Percentiles rank a stretch among this genome's conserved stretches.
Conservation (phyloP, 1,284 basidiomycete species). For the Erythrobasidium hasegawianum region DNA sequence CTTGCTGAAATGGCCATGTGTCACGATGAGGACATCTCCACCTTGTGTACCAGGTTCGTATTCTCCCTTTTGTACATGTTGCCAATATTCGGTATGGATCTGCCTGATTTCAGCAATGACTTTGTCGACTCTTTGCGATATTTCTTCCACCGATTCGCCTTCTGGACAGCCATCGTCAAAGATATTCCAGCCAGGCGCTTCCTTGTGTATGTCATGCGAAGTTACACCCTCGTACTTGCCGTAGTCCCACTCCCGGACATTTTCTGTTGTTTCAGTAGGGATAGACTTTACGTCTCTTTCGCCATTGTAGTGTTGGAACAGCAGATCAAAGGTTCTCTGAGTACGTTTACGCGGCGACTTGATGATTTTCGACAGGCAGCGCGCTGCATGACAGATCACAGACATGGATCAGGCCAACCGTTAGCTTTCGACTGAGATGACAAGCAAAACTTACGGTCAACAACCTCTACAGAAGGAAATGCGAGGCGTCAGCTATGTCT, state of each 20-base stretch:
- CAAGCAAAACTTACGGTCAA: conserved; percentile 13
- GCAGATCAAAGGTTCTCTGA: conserved; percentile 74
- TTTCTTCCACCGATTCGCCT: conserved; percentile 33
- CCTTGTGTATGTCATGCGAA: conserved; percentile 65
- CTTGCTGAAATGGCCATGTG: conserved; percentile 60
- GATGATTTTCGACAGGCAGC: conserved; percentile 68
- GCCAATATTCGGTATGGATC: conserved; percentile 48
- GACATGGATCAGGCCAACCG: background rate
- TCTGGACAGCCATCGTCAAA: conserved; percentile 59
- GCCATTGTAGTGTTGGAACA: conserved; percentile 61
- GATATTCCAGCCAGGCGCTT: conserved; percentile 62
- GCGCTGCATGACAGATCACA: conserved; percentile 62
- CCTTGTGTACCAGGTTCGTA: conserved; percentile 24
- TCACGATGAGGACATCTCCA: conserved; percentile 44
- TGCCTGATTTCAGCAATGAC: conserved; percentile 71
- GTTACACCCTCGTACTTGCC: conserved; percentile 74
- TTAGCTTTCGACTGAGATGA: background rate
- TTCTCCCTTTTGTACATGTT: conserved; percentile 6
- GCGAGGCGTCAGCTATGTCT: too few relatives aligned
- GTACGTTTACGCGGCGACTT: conserved; percentile 82
- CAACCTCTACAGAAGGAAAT: conserved; percentile 7
- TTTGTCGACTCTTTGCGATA: conserved; percentile 55
- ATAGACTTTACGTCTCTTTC: conserved; percentile 46
- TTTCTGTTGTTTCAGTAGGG: conserved; percentile 43
- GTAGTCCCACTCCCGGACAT: conserved; percentile 74